phyloP scores from a whole-genome alignment of 176 grass and related monocot genomes.

The Rhipidocladum racemiflorum region DNA sequence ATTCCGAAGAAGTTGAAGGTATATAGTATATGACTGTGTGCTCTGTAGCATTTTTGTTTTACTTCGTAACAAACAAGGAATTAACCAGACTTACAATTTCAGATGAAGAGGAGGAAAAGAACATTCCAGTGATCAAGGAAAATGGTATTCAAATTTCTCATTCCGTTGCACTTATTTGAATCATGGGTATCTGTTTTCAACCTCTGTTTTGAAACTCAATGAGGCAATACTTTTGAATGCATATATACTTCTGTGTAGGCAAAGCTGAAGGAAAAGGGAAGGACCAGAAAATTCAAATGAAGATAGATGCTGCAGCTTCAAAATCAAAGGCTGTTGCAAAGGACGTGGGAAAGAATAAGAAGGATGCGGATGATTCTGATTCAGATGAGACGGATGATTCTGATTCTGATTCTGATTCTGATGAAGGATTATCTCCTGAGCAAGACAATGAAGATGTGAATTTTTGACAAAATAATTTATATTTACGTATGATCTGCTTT shows the following conservation, averaged over 20 bases:
- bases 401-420: constrained; percentile 52
- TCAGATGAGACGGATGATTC: constrained; percentile 52
- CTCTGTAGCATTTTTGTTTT: not conserved
- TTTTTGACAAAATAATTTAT: not conserved
- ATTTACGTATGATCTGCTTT: not conserved
- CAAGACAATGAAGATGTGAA: constrained; percentile 40
- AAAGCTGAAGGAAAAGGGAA: constrained; percentile 41
- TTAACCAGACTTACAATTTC: not conserved
- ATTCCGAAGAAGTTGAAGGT: constrained; percentile 45
- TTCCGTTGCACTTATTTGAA: not conserved
- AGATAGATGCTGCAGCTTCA: constrained; percentile 28
- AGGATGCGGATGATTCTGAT: constrained; percentile 28
- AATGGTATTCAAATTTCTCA: constrained; percentile 21
- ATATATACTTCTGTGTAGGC: constrained; percentile 11
- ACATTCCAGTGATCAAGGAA: not conserved
- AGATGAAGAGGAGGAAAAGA: constrained; percentile 45
- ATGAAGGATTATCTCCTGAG: constrained; percentile 26
- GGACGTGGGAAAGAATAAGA: constrained; percentile 16
- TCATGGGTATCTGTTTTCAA: not conserved
- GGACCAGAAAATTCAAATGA: constrained; percentile 27
- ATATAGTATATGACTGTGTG: not conserved
- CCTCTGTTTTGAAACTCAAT: not conserved
- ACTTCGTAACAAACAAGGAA: not conserved
- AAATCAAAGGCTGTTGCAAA: constrained; percentile 36
- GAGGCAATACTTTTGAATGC: not conserved